Evolutionary conservation across 208 protist species (phyloP), one percentile per base, ranked within the genome.

Genomic region (Acanthamoeba culbertsoni): DNA sequence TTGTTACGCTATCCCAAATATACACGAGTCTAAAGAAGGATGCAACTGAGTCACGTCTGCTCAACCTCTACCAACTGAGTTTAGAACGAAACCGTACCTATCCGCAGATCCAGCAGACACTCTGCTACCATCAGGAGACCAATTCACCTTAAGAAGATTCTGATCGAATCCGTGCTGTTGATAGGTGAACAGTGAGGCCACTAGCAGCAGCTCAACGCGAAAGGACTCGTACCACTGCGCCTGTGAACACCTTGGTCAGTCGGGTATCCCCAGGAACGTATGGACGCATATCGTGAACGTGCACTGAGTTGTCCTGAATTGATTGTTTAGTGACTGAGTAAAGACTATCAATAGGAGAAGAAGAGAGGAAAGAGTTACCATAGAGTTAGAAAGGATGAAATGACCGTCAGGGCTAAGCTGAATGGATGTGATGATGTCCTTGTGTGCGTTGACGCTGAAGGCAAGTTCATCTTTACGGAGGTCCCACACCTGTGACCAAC

Each of bases 341-440:
- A 26, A 10, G 7, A 68, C n/a, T 26, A 10, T n/a, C 16, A 10
- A 33, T 68, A 14, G 28, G 28, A 26, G 31, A 68, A 26, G 31
- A 26, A n/a, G 59, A 26, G 59, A 37, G 14, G n/a, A 26, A 10
- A n/a, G 16, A 68, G 7, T 7, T 14, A 82, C 71, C 97, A 98
- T 98, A 10, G 96, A 59, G 28, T 97, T 97, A 0, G 94, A 94
- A 28, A 98, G 92, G 0, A 98, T 57, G 62, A 96, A 94, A 1
- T 75, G 18, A n/a, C 97, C 97, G 48, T 98, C 95, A 16, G 94
- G 95, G 18, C 86, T 95, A 0, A 98, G 53, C 0, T 33, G 40
- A 7, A 97, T 28, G 4, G 57, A 62, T 0, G 96, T 97, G 12
- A 97, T 86, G 10, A 93, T 96, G 35, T 97, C 96, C 16, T 79